Conservation (phyloP, 495 filamentous ascomycete genomes). For the Letharia lupina region DNA sequence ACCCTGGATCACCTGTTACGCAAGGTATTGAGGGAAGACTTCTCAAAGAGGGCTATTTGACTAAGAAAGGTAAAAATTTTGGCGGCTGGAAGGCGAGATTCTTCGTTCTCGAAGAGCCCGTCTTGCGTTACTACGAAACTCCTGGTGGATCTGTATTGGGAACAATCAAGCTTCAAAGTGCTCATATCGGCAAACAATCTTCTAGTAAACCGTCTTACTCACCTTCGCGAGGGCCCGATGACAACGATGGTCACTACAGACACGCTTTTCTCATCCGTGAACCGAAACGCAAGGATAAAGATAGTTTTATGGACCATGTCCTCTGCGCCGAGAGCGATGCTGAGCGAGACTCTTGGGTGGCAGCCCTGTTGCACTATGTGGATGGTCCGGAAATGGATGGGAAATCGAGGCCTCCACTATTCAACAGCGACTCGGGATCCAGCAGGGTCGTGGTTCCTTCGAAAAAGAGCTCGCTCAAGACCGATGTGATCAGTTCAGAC, state of each 20-base stretch:
- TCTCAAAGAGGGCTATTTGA: constrained; percentile 83
- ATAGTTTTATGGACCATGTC: constrained; percentile 83
- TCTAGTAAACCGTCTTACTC: constrained; percentile 51
- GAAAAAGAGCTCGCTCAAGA: constrained; percentile 44
- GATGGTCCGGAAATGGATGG: constrained; percentile 57
- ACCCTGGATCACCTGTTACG: constrained; percentile 34
- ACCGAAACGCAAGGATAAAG: constrained; percentile 92
- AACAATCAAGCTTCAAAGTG: constrained; percentile 82
- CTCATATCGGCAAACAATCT: constrained; percentile 87
- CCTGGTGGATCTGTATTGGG: constrained; percentile 83
- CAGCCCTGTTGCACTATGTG: constrained; percentile 82
- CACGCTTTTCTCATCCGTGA: constrained; percentile 94
- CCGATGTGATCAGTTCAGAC: constrained; percentile 36
- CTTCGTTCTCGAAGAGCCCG: constrained; percentile 83
- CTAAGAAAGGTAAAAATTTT: constrained; percentile 95
- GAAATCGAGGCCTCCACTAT: constrained; percentile 25
- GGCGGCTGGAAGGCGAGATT: constrained; percentile 98
- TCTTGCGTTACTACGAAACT: constrained; percentile 84
- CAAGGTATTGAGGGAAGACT: constrained; percentile 55
- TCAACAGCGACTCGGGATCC: constrained; percentile 29
- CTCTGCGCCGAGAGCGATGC: constrained; percentile 90
- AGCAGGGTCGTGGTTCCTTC: constrained; percentile 23
- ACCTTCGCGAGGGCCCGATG: constrained; percentile 53
- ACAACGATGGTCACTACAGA: constrained; percentile 87
- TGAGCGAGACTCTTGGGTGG: constrained; percentile 91